Conservation (phyloP, 2,329 filamentous ascomycete species). For the Arthrobotrys entomopaga region DNA sequence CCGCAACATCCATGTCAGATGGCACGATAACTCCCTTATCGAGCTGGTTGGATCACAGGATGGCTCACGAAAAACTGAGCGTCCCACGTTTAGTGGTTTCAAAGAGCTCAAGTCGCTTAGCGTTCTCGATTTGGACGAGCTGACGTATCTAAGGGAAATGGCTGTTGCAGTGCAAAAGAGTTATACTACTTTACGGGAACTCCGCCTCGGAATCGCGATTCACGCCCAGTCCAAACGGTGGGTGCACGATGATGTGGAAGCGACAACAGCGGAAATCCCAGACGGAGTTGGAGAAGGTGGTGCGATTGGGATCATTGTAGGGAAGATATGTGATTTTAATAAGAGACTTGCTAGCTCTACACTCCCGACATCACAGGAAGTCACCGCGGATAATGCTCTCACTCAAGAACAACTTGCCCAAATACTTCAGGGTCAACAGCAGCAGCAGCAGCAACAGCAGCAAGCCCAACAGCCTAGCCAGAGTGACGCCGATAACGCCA, state of each 20-base stretch:
- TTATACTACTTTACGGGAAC: constrained; percentile 72
- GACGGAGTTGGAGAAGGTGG: constrained; percentile 67
- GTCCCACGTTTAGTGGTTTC: constrained; percentile 81
- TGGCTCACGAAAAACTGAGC: constrained; percentile 73
- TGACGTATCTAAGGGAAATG: constrained; percentile 86
- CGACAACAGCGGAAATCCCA: constrained; percentile 45
- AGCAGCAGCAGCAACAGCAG: constrained; percentile 48
- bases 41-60: constrained; percentile 63
- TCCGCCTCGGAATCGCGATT: constrained; percentile 76
- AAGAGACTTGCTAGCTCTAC: constrained; percentile 42
- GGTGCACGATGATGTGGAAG: constrained; percentile 56
- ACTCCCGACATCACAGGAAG: constrained; percentile 36
- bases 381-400: constrained; percentile 35
- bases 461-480: constrained; percentile 38
- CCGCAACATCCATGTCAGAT: constrained; percentile 80
- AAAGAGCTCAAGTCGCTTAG: constrained; percentile 78
- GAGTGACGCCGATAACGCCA: constrained; percentile 41
- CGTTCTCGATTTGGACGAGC: constrained; percentile 82
- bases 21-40: constrained; percentile 77
- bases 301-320: constrained; percentile 74
- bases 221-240: constrained; percentile 61
- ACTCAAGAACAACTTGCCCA: constrained; percentile 54
- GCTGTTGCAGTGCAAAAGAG: constrained; percentile 79
- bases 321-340: constrained; percentile 72
- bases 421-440: constrained; percentile 52